Evolutionary conservation across 208 protist genomes (phyloP).

Genomic region (Porcisia deanei): DNA sequence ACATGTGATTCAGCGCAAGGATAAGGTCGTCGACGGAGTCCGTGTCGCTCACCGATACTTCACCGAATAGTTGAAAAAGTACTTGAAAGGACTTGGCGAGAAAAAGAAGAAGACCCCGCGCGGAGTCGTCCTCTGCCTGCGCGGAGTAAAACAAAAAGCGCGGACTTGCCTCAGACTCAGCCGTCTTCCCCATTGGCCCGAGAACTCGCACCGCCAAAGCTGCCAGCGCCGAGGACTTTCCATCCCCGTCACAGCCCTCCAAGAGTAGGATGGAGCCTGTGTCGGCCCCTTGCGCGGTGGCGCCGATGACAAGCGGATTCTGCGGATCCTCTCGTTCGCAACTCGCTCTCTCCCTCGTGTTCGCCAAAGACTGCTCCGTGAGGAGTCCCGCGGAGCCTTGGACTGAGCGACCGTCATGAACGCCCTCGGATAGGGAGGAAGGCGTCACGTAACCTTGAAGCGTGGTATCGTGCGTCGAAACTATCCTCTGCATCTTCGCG

Average conservation of each 20-base stretch:
- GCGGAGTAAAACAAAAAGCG: conserved; percentile 64
- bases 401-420: too few species aligned
- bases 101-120: conserved; percentile 60
- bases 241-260: conserved; percentile 65
- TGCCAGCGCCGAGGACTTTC: conserved; percentile 70
- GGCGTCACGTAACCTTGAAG: background rate
- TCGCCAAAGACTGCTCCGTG: background rate
- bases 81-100: conserved; percentile 43
- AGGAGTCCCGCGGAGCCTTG: background rate
- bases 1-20: conserved; percentile 52
- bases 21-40: conserved; percentile 55
- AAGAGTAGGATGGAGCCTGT: conserved; percentile 58
- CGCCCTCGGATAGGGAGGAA: background rate
- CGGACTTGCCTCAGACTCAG: background rate
- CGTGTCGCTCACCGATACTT: conserved; percentile 48
- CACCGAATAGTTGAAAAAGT: conserved; percentile 46
- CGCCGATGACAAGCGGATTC: background rate
- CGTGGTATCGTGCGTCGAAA: background rate
- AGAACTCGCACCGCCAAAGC: conserved; percentile 42
- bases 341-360: background rate
- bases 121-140: conserved; percentile 60
- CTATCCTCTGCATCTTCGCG: background rate
- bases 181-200: conserved; percentile 12
- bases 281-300: background rate
- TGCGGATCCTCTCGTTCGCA: background rate